Base-by-base conservation (phyloP, 768 basidiomycete species). In the Tubosaeta sp. region DNA sequence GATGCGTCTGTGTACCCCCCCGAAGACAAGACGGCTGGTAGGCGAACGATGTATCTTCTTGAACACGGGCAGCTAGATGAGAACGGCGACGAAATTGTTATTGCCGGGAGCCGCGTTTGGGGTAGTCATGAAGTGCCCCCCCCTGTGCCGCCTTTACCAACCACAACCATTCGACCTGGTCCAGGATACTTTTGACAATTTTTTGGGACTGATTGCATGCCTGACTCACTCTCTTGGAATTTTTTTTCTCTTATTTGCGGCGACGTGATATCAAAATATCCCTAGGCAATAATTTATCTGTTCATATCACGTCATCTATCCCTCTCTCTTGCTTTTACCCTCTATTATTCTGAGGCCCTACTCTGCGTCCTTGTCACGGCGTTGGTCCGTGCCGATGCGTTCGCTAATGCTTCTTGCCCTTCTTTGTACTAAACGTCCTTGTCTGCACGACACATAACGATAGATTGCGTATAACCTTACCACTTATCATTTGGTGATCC, bases 21-120 rank as follows among this genome's bases (percentile, higher is more conserved):
- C 18, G 65, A 64, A 19, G 66, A 68, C 25, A 55, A 70, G 52
- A 68, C 67, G 2, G 67, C 67, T 18, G 68, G 67, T 5, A 62
- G 68, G 44, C 64, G 68, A 43, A 68, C 68, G 14, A 68, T 68
- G 67, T 68, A 68, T 46, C 62, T 68, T 21, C 8, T 68, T 29
- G 68, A 68, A 19, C 50, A 69, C 29, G 67, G 60, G 1, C 63
- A 55, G 29, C 14, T 35, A 18, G 62, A 57, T n/a, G 67, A 62
- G 30, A 54, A 46, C 2, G 59, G 46, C 9, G 61, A 68, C 31
- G 60, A 59, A 36, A 21, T 60, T 11, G 56, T 55, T 31, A 50
- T 55, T n/a, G 24, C 41, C 36, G 62, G 55, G 18, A 56, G 57
- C 31, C 58, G 46, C 14, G 64, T 57, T 43, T 67, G 65, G 64